These are phyloP conservation scores for Pseudogymnoascus verrucosus DNA, from an alignment of 2,329 filamentous ascomycete species.

Conservation along the genomic window DNA sequence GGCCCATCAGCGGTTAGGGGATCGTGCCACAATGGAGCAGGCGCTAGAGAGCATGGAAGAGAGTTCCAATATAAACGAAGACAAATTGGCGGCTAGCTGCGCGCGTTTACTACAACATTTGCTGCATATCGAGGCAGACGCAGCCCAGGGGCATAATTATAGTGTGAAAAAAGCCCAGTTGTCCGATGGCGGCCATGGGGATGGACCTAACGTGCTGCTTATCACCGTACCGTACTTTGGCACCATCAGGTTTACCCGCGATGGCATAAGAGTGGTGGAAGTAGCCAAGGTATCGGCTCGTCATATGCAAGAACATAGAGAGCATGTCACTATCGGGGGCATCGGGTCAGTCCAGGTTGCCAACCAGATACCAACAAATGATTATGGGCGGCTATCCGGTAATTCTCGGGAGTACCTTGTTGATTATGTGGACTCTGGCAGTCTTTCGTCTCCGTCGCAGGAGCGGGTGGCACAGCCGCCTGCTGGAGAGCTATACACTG, in stretches of 20 bases:
- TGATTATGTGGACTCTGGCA: background rate
- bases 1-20: constrained; percentile 32
- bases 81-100: constrained; percentile 27
- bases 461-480: background rate
- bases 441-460: background rate
- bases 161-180: constrained; percentile 7
- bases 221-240: constrained; percentile 27
- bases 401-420: background rate
- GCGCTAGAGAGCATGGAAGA: constrained; percentile 29
- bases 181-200: constrained; percentile 8
- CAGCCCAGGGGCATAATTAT: constrained; percentile 15
- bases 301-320: background rate
- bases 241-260: constrained; percentile 25
- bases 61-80: constrained; percentile 23
- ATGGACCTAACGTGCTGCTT: constrained; percentile 9
- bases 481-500: background rate
- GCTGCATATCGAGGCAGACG: constrained; percentile 29
- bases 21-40: constrained; percentile 34
- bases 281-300: background rate
- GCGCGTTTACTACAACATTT: constrained; percentile 27
- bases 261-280: constrained; percentile 10
- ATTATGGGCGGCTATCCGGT: background rate
- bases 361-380: background rate
- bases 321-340: background rate
- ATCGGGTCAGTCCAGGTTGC: background rate